These are phyloP conservation scores for Colletotrichum graminicola DNA, from an alignment of 2,329 filamentous ascomycete genomes.

Conservation along the genomic window DNA sequence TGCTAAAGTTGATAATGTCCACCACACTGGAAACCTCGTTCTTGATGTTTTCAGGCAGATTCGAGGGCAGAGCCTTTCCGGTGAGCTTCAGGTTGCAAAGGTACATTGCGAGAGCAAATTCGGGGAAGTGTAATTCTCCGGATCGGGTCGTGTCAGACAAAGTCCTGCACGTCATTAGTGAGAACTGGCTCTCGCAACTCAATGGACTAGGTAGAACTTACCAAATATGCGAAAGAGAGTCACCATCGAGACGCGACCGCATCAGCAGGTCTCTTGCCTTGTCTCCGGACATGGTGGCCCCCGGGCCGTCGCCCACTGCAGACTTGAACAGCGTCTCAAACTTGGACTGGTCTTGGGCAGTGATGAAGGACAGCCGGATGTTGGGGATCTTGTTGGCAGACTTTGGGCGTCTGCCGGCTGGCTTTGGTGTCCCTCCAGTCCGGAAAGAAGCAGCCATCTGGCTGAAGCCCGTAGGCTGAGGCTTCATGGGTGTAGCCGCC, in stretches of 20 bases:
- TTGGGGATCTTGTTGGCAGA: conserved; percentile 85
- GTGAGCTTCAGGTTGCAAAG: conserved; percentile 94
- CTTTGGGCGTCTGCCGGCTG: conserved; percentile 63
- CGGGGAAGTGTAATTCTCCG: conserved; percentile 94
- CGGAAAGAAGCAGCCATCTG: conserved; percentile 78
- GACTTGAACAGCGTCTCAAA: conserved; percentile 99
- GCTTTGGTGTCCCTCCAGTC: conserved; percentile 59
- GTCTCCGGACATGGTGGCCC: conserved; percentile 87
- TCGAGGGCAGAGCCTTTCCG: conserved; percentile 81
- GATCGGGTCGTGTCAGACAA: conserved; percentile 96
- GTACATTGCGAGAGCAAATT: conserved; percentile 98
- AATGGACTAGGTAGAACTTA: conserved; percentile 55
- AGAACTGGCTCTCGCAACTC: conserved; percentile 40
- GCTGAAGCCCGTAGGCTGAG: conserved; percentile 74
- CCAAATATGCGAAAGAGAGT: conserved; percentile 94
- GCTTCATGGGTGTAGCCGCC: conserved; percentile 69
- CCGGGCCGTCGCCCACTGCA: conserved; percentile 83
- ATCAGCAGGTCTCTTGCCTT: conserved; percentile 91
- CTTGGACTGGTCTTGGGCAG: conserved; percentile 92
- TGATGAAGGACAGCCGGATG: conserved; percentile 95
- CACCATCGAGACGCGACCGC: conserved; percentile 88
- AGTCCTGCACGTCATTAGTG: conserved; percentile 68
- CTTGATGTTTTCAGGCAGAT: conserved; percentile 85
- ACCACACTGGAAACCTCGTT: conserved; percentile 99
- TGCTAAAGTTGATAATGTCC: conserved; percentile 96